Conservation (phyloP, 1,284 basidiomycete species). For the Exobasidium rhododendri region DNA sequence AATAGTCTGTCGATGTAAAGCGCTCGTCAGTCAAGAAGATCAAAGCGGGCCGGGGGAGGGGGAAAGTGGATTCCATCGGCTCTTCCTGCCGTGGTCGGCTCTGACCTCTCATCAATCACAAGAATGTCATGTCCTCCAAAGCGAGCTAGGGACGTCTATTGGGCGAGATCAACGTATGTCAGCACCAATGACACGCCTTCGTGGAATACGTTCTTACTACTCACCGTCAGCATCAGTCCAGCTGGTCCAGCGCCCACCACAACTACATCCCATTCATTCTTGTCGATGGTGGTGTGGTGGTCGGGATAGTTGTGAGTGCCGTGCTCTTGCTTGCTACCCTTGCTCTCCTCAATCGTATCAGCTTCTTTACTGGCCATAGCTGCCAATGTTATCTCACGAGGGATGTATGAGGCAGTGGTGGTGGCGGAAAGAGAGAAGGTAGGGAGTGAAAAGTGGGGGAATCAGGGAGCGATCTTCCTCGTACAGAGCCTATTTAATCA, state of each 20-base stretch:
- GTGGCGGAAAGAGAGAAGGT: too few relatives aligned
- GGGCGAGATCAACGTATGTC: not conserved
- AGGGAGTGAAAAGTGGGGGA: too few relatives aligned
- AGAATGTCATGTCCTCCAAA: slow-evolving; percentile 48
- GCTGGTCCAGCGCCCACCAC: slow-evolving; percentile 51
- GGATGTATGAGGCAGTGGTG: not conserved
- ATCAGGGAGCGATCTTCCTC: too few relatives aligned
- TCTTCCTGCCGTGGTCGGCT: slow-evolving; percentile 55
- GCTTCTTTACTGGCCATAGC: not conserved
- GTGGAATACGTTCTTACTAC: slow-evolving; percentile 8
- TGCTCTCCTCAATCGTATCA: slow-evolving; percentile 29
- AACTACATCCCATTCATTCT: slow-evolving; percentile 40
- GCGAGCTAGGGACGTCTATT: slow-evolving; percentile 33
- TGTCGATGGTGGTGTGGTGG: slow-evolving; percentile 36
- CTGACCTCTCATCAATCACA: slow-evolving; percentile 53
- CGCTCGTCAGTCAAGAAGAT: not conserved
- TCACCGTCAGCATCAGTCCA: slow-evolving; percentile 47
- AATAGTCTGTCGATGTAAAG: slow-evolving; percentile 53
- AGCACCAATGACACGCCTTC: too few relatives aligned
- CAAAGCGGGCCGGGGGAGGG: not conserved
- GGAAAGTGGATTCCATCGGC: slow-evolving; percentile 56
- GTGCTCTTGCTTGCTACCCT: slow-evolving; percentile 39
- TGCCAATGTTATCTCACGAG: not conserved
- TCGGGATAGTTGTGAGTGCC: slow-evolving; percentile 45
- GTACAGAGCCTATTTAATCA: too few relatives aligned